These are phyloP conservation scores for Boletus rex-veris DNA, from an alignment of 768 basidiomycete genomes.

Conservation along the genomic window DNA sequence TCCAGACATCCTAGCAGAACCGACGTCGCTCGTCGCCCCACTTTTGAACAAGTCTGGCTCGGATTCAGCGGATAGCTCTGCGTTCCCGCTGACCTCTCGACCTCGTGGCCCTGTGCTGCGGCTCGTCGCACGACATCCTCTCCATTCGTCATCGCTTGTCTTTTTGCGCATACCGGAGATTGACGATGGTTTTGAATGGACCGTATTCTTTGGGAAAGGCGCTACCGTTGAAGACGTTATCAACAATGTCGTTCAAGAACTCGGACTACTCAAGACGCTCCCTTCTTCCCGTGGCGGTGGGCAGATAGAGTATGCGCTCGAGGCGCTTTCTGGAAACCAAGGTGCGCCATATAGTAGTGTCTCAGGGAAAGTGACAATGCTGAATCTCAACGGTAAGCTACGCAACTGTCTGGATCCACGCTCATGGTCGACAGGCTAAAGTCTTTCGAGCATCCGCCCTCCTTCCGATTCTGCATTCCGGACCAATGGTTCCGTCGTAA, in stretches of 20 bases:
- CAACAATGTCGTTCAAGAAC: slow-evolving; percentile 50
- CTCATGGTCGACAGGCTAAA: slow-evolving; percentile 14
- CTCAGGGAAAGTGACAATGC: neutral
- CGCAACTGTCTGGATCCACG: slow-evolving; percentile 8
- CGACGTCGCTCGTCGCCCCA: slow-evolving; percentile 46
- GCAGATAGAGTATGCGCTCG: slow-evolving; percentile 66
- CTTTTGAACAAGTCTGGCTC: slow-evolving; percentile 43
- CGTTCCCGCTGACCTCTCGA: slow-evolving; percentile 66
- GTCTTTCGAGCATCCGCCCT: slow-evolving; percentile 10
- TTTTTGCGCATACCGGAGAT: slow-evolving; percentile 76
- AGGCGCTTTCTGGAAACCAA: slow-evolving; percentile 51
- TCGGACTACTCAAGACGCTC: slow-evolving; percentile 64
- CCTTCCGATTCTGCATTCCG: slow-evolving; percentile 65
- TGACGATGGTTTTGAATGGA: slow-evolving; percentile 67
- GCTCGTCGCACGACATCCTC: slow-evolving; percentile 66
- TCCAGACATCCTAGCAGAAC: slow-evolving; percentile 46
- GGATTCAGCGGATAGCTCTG: slow-evolving; percentile 25
- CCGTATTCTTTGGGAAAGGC: slow-evolving; percentile 57
- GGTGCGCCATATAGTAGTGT: slow-evolving; percentile 39
- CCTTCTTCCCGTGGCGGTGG: slow-evolving; percentile 64
- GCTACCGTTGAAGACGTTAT: slow-evolving; percentile 57
- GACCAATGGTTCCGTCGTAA: slow-evolving; percentile 79
- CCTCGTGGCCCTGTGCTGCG: slow-evolving; percentile 64
- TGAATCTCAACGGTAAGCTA: slow-evolving; percentile 10
- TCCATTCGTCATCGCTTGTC: slow-evolving; percentile 47